phyloP scores from a whole-genome alignment of 176 grass and related monocot genomes.

The Aegilops longissima region DNA sequence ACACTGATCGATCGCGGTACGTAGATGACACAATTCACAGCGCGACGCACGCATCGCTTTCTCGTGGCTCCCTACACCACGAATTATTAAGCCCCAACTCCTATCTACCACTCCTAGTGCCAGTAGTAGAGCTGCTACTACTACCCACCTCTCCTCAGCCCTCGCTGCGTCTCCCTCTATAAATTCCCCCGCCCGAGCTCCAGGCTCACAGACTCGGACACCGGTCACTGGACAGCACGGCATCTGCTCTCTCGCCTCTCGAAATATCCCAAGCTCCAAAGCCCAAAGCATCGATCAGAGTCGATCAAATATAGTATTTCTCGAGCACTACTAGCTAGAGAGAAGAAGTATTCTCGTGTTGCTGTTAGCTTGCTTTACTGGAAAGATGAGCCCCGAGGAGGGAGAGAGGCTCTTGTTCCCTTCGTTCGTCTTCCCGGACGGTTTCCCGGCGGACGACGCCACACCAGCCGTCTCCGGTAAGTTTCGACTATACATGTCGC shows the following conservation, averaged over 20 bases:
- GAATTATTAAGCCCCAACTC: background rate
- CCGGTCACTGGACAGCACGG: slow-evolving; percentile 2
- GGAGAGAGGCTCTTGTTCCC: slow-evolving; percentile 58
- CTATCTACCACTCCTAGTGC: background rate
- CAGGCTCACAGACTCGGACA: slow-evolving; percentile 35
- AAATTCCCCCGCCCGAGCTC: slow-evolving; percentile 22
- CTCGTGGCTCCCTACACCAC: background rate
- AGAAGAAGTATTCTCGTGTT: background rate
- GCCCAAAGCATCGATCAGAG: background rate
- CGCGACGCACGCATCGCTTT: background rate
- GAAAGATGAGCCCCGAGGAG: slow-evolving; percentile 43
- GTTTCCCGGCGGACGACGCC: slow-evolving; percentile 28
- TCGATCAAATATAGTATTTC: slow-evolving; percentile 6
- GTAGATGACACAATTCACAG: background rate
- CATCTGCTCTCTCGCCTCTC: background rate
- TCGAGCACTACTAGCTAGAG: background rate
- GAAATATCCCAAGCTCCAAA: slow-evolving; percentile 25
- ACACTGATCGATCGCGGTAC: background rate
- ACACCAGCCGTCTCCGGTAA: slow-evolving; percentile 21
- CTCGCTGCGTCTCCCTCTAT: slow-evolving; percentile 3
- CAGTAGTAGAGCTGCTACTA: background rate
- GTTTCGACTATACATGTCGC: background rate
- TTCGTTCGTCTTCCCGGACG: slow-evolving; percentile 38
- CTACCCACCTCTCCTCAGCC: background rate
- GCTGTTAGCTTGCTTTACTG: background rate